phyloP scores from a whole-genome alignment of 2,329 filamentous ascomycete species.

The Aspergillus vadensis region DNA sequence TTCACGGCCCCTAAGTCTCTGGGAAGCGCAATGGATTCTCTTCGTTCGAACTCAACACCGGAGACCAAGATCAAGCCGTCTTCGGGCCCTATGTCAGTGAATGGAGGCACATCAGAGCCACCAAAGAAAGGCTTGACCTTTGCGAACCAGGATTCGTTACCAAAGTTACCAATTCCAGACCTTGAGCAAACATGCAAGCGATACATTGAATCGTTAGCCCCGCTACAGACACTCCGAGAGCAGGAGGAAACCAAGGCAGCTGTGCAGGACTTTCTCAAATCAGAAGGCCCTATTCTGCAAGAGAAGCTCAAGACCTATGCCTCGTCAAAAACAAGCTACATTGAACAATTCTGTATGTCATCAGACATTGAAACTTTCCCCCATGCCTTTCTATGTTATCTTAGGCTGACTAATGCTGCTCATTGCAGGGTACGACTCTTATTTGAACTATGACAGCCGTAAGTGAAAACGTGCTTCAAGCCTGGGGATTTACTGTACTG shows the following conservation, averaged over 20 bases:
- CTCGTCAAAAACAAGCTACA: constrained; percentile 88
- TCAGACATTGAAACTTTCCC: neutral
- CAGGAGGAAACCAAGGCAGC: constrained; percentile 79
- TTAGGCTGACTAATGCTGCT: constrained; percentile 10
- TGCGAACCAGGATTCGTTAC: constrained; percentile 81
- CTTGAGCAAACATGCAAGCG: constrained; percentile 75
- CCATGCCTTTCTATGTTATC: neutral
- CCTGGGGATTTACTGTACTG: constrained; percentile 11
- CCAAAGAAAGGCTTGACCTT: constrained; percentile 75
- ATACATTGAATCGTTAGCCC: constrained; percentile 77
- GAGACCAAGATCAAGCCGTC: constrained; percentile 26
- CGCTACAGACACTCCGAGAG: constrained; percentile 78
- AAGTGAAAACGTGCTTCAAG: constrained; percentile 24
- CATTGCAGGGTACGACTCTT: constrained; percentile 88
- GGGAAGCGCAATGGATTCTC: constrained; percentile 64
- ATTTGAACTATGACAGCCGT: constrained; percentile 93
- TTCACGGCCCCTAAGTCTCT: constrained; percentile 73
- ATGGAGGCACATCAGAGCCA: constrained; percentile 35
- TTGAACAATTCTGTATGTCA: constrained; percentile 93
- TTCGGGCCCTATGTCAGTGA: constrained; percentile 14
- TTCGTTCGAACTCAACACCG: constrained; percentile 29
- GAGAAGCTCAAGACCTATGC: constrained; percentile 90
- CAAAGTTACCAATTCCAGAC: constrained; percentile 90
- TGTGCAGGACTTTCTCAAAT: constrained; percentile 77
- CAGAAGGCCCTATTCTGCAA: constrained; percentile 81